Conservation (phyloP, 805 yeast genomes). For the Ogataea methanolica region DNA sequence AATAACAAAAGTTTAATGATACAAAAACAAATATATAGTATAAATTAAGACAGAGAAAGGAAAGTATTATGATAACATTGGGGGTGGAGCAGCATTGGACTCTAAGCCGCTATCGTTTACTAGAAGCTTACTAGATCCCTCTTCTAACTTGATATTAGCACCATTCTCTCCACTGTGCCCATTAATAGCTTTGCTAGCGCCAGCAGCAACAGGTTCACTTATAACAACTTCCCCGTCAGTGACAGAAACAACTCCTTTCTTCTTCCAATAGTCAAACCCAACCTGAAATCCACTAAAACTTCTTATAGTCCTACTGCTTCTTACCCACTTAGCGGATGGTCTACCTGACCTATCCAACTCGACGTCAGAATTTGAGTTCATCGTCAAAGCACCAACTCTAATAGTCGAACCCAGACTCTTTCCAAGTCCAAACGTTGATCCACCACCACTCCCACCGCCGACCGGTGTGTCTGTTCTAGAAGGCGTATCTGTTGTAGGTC, state of each 20-base stretch:
- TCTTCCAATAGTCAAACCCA: slow-evolving; percentile 20
- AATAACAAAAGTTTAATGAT: no score
- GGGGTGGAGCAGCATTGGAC: no score
- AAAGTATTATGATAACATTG: no score
- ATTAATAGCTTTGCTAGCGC: neutral
- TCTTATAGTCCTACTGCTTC: slow-evolving; percentile 14
- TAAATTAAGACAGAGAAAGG: no score
- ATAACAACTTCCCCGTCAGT: neutral
- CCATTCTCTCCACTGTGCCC: neutral
- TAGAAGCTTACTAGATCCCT: no score
- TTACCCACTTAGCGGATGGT: slow-evolving; percentile 15
- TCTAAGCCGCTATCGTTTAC: no score
- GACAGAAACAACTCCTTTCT: slow-evolving; percentile 2
- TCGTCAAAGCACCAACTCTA: slow-evolving; percentile 21
- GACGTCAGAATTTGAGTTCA: slow-evolving; percentile 23
- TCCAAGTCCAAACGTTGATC: neutral
- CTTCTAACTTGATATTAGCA: no score
- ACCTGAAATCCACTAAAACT: slow-evolving; percentile 27
- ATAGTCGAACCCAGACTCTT: neutral
- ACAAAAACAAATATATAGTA: no score
- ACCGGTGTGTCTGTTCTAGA: slow-evolving; percentile 14
- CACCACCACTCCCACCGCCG: neutral
- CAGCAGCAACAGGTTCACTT: neutral
- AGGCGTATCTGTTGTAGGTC: slow-evolving; percentile 11
- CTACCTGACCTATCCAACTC: slow-evolving; percentile 24